Evolutionary conservation across 768 basidiomycete genomes (phyloP).

Genomic region (Lactarius deliciosus): DNA sequence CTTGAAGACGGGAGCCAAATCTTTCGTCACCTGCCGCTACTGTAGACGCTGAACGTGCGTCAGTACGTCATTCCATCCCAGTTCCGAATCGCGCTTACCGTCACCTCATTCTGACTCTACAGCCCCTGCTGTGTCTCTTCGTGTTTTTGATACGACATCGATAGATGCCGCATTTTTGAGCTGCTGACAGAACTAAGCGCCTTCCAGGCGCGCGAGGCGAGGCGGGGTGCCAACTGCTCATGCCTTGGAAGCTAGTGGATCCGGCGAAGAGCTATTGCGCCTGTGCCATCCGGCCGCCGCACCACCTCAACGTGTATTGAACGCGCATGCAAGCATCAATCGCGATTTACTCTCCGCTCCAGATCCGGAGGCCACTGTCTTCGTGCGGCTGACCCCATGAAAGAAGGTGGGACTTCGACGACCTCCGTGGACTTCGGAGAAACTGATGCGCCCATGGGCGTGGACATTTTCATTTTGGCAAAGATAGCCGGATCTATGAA

Average conservation of each 20-base stretch:
- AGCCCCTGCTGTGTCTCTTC: not conserved
- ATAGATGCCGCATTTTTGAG: not conserved
- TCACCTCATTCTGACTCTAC: not conserved
- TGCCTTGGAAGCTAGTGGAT: not conserved
- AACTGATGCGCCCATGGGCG: not conserved
- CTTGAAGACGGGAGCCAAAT: not conserved
- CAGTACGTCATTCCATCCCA: not conserved
- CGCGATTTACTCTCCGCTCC: not conserved
- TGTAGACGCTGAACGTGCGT: not conserved
- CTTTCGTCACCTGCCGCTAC: not conserved
- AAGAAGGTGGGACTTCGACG: not conserved
- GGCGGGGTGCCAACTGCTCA: not conserved
- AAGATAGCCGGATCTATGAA: not conserved
- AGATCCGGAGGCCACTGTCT: not conserved
- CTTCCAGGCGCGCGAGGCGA: not conserved
- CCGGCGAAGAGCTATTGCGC: not conserved
- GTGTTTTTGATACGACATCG: not conserved
- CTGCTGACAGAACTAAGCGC: not conserved
- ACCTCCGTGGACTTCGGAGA: not conserved
- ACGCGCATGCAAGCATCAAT: not conserved
- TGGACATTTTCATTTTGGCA: no score
- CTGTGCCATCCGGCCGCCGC: not conserved
- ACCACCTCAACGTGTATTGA: not conserved
- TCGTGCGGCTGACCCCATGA: not conserved
- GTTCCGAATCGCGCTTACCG: not conserved